Base-by-base conservation (phyloP, 805 yeast species). In the Schwanniomyces sp. region DNA sequence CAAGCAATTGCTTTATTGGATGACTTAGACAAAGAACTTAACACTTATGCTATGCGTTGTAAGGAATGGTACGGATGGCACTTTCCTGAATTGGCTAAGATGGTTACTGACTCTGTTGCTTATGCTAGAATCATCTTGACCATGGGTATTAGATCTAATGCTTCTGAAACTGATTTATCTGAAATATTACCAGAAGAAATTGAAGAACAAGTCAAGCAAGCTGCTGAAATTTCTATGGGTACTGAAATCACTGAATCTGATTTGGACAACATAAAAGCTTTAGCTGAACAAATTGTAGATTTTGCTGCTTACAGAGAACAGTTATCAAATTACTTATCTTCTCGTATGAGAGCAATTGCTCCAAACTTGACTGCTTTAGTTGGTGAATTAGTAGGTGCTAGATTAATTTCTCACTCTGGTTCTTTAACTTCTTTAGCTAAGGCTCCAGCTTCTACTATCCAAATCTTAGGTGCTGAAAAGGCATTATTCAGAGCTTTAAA, bases 41-140 rank as follows among this genome's bases (percentile, higher is more conserved):
- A 94, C 77, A 94, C 97, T 45, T 94, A 92, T 63, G 96, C 98
- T 57, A 94, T 94, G 99, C 85, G 99, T 78, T 84, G 92, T 75
- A 94, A 92, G 77, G 99, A 94, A 76, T 94, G 99, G 99, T 94
- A 94, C 75, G 99, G 99, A 56, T 94, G 99, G 99, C 99, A 94
- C 74, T 94, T 94, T 85, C 99, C 99, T 34, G 99, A 94, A 74
- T 83, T 94, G 83, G 97, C 97, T 62, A 94, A 94, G 81, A 90
- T 92, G 69, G 88, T 94, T 60, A 84, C 86, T 57, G 99, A 92
- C 74, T 91, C 96, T 56, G 92, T 89, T 60, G 97, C 97, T 41
- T 92, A 84, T 70, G 98, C 98, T 52, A 86, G 95, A 77, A 88
- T 91, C 59, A 88, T 94, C 65, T 81, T 91, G 72, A 79, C 85